A percentile compares a stretch with the other conserved stretches of the same genome.
These are phyloP conservation scores for Setaria italica DNA, from an alignment of 202 grass and related monocot genomes.

Conservation along the genomic window DNA sequence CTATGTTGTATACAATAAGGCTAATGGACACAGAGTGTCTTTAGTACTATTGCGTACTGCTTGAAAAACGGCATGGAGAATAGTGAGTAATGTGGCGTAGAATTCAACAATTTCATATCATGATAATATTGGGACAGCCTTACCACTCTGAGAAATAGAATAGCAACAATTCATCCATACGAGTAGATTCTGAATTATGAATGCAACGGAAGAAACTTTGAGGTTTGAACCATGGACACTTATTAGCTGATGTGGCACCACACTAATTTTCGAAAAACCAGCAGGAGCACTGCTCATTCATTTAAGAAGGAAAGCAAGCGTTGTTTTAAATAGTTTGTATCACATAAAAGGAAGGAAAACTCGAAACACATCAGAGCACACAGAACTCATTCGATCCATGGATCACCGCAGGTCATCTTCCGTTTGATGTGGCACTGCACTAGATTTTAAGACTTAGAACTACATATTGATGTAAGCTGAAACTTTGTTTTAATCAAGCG, in stretches of 20 bases:
- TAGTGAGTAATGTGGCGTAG: not conserved
- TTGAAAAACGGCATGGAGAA: not conserved
- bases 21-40: not conserved
- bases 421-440: not conserved
- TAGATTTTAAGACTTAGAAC: not conserved
- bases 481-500: slow-evolving; percentile 23
- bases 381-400: too few relatives aligned
- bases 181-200: not conserved
- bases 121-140: not conserved
- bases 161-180: not conserved
- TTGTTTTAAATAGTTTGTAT: too few relatives aligned
- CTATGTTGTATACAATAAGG: not conserved
- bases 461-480: slow-evolving; percentile 12
- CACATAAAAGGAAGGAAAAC: too few relatives aligned
- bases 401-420: too few relatives aligned
- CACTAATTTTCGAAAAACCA: too few relatives aligned
- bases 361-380: too few relatives aligned
- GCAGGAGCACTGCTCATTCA: too few relatives aligned
- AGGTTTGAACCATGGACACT: not conserved
- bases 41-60: not conserved
- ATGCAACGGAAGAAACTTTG: not conserved
- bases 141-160: not conserved
- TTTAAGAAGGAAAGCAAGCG: too few relatives aligned
- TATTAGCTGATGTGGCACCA: not conserved
- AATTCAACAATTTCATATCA: not conserved